Evolutionary conservation across 1,284 basidiomycete genomes (phyloP).

Genomic region (Papiliotrema nemorosa): DNA sequence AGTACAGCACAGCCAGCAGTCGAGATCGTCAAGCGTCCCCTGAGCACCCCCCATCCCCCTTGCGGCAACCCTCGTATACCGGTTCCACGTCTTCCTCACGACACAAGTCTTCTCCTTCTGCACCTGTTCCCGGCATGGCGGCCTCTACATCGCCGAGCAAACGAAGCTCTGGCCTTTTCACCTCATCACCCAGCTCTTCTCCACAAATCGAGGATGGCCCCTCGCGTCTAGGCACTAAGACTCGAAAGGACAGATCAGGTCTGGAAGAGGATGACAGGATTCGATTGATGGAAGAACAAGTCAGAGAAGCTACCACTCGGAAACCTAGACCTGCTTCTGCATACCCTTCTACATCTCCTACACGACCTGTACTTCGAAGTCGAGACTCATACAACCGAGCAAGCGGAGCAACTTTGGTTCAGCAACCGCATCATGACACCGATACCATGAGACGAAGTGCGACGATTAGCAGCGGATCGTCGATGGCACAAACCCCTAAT

Average conservation of each 20-base stretch:
- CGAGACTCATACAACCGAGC: neutral
- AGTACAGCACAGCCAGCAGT: too few species aligned
- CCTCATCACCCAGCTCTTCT: neutral
- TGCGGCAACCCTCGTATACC: too few species aligned
- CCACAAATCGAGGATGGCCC: neutral
- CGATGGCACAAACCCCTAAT: neutral
- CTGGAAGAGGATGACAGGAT: constrained; percentile 33
- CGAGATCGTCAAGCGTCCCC: too few species aligned
- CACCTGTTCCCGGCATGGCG: neutral
- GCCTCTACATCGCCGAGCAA: neutral
- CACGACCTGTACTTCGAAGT: neutral
- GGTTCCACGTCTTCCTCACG: too few species aligned
- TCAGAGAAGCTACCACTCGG: constrained; percentile 5
- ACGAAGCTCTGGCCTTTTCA: neutral
- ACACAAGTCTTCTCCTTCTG: neutral
- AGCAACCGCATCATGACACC: neutral
- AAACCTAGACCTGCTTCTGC: neutral
- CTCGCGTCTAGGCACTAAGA: neutral
- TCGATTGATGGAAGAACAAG: constrained; percentile 33
- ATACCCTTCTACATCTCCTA: neutral
- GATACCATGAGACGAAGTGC: constrained; percentile 11
- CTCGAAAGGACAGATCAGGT: neutral
- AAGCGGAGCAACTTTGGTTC: neutral
- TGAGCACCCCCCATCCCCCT: too few species aligned
- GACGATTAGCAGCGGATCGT: constrained; percentile 2